Evolutionary conservation across 1,284 basidiomycete genomes (phyloP).

Genomic region (Ganoderma lucidum): DNA sequence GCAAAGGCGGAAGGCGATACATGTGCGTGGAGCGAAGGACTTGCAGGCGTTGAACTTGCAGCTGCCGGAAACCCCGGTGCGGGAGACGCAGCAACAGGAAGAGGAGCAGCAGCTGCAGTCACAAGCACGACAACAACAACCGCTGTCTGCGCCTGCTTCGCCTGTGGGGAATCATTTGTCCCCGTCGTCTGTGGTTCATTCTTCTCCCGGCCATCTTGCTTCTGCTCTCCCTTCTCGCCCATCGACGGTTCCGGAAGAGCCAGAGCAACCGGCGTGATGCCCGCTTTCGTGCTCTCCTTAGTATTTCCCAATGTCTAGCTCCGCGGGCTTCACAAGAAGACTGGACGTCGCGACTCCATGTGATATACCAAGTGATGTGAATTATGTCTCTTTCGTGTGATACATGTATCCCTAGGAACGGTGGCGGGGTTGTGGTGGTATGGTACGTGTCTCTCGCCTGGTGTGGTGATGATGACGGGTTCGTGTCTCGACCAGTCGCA

Average conservation of each 20-base stretch:
- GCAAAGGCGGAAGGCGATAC: slow-evolving; percentile 17
- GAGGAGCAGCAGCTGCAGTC: not conserved
- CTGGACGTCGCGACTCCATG: no score
- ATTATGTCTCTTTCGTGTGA: no score
- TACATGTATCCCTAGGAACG: no score
- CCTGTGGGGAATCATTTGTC: not conserved
- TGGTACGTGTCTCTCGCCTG: no score
- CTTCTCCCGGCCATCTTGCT: not conserved
- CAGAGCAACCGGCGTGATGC: not conserved
- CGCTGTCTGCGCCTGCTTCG: not conserved
- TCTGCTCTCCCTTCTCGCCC: slow-evolving; percentile 5
- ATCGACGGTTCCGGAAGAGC: slow-evolving; percentile 1
- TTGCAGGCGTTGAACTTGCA: slow-evolving; percentile 11
- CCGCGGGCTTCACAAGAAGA: not conserved
- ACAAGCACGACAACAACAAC: no score
- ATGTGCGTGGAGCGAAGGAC: slow-evolving; percentile 6
- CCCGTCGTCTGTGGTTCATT: not conserved
- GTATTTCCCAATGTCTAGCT: not conserved
- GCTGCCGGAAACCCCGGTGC: slow-evolving; percentile 14
- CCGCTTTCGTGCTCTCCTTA: not conserved
- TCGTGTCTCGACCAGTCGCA: no score
- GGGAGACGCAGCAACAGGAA: not conserved
- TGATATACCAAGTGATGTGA: no score
- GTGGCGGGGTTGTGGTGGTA: no score
- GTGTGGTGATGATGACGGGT: no score